These are phyloP conservation scores for Phallus indusiatus DNA, from an alignment of 768 basidiomycete genomes.

Conservation along the genomic window DNA sequence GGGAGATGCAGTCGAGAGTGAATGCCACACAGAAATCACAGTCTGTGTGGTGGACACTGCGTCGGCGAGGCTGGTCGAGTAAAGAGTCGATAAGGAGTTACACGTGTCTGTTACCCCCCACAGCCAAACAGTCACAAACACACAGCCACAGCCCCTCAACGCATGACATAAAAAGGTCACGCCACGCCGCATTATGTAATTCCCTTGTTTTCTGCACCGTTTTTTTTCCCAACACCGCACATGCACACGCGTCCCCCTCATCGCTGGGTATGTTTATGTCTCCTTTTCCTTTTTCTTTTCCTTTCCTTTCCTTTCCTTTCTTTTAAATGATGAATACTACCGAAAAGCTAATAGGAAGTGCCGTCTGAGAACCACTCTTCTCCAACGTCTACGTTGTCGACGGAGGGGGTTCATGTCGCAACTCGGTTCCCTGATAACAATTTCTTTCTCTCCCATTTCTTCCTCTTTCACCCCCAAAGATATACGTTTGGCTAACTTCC, in stretches of 20 bases:
- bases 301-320: neutral
- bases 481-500: neutral
- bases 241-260: too few relatives aligned
- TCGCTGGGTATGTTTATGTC: neutral
- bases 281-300: neutral
- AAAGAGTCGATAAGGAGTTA: constrained; percentile 9
- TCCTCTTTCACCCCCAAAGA: neutral
- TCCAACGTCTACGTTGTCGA: constrained; percentile 4
- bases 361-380: constrained; percentile 8
- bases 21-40: neutral
- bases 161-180: constrained; percentile 2
- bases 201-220: neutral
- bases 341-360: constrained; percentile 10
- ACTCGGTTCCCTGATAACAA: constrained; percentile 8
- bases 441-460: neutral
- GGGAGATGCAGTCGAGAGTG: neutral
- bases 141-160: neutral
- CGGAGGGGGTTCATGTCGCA: constrained; percentile 7
- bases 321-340: constrained; percentile 3
- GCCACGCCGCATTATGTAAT: neutral
- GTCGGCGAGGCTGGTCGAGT: neutral
- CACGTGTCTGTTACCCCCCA: constrained; percentile 6
- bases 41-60: neutral
- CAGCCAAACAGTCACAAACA: constrained; percentile 8
- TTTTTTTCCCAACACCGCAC: neutral